Base-by-base conservation (phyloP, 2,329 filamentous ascomycete genomes). In the Fusarium papillatum region DNA sequence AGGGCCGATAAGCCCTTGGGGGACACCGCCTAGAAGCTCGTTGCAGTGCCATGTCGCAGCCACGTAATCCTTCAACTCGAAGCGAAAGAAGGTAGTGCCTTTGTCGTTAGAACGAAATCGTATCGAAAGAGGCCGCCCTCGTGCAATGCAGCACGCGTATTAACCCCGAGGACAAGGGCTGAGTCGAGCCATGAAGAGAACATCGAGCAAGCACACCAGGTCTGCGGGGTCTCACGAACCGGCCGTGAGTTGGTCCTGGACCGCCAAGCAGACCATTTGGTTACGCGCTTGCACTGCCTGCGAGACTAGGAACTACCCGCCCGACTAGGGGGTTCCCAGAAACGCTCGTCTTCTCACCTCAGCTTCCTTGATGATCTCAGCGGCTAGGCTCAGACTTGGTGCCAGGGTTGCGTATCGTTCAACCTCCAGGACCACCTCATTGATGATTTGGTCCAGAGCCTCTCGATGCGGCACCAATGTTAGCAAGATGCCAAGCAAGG, bases 301-400 rank as follows among this genome's bases (percentile, higher is more conserved):
- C 43, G 24, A 38, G 26, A 10, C 41, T 39, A 26, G 34, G 31
- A 61, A 31, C 39, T 19, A 29, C 34, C 29, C 26, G 29, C 29
- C 46, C 14, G 46, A 36, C 34, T 76, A 76, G 16, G 74, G 89
- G 76, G 88, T 85, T 76, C 87, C 86, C 75, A 91, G 85, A 83
- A 91, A 91, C 72, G 90, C 88, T 79, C 93, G 91, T 76, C 94
- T 88, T 76, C 94, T 90, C 78, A 92, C 90, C 82, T 94, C 94
- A 10, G 95, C 94, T 82, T 96, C 94, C 69, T 93, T 92, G 80
- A 96, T 91, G 71, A 96, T 95, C 80, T 96, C 94, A 26, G 93
- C 92, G n/a, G 93, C 93, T 62, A 96, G 86, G 76, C 89, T 90
- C 38, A 96, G 86, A 80, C 94, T 96, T 8, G 95, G 95, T 5